Conservation (phyloP, 2,329 filamentous ascomycete genomes). For the Hortaea werneckii region DNA sequence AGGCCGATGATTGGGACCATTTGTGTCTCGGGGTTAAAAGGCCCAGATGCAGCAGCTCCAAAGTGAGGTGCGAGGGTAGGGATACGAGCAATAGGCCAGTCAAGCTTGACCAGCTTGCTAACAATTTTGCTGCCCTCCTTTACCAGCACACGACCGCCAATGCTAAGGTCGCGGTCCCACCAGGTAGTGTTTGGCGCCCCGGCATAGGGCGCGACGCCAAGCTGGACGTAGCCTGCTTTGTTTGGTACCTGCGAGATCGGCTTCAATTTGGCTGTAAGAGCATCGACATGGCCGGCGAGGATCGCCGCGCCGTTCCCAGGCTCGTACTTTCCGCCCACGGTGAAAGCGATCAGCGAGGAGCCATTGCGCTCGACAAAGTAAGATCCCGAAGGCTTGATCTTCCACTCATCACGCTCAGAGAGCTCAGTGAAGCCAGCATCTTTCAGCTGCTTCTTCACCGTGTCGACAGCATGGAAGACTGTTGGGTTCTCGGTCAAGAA, state of each 20-base stretch:
- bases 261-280: conserved; percentile 82
- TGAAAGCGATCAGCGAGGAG: conserved; percentile 75
- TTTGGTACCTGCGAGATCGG: conserved; percentile 77
- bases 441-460: conserved; percentile 64
- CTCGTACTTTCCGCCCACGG: conserved; percentile 68
- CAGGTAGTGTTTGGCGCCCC: conserved; percentile 80
- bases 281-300: conserved; percentile 86
- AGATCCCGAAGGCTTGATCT: conserved; percentile 69
- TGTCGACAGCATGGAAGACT: conserved; percentile 78
- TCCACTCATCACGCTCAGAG: conserved; percentile 74
- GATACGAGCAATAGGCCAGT: conserved; percentile 87
- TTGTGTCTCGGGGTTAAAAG: conserved; percentile 80
- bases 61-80: conserved; percentile 93
- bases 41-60: conserved; percentile 56
- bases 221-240: conserved; percentile 75
- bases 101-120: conserved; percentile 76
- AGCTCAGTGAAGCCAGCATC: conserved; percentile 67
- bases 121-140: conserved; percentile 70
- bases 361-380: conserved; percentile 84
- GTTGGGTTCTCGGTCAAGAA: conserved; percentile 89
- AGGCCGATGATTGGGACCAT: conserved; percentile 90
- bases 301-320: conserved; percentile 80
- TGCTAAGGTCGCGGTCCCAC: conserved; percentile 92
- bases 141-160: conserved; percentile 81
- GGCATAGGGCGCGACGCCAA: conserved; percentile 88